phyloP scores from a whole-genome alignment of 768 basidiomycete species.

The Amanita exitialis region DNA sequence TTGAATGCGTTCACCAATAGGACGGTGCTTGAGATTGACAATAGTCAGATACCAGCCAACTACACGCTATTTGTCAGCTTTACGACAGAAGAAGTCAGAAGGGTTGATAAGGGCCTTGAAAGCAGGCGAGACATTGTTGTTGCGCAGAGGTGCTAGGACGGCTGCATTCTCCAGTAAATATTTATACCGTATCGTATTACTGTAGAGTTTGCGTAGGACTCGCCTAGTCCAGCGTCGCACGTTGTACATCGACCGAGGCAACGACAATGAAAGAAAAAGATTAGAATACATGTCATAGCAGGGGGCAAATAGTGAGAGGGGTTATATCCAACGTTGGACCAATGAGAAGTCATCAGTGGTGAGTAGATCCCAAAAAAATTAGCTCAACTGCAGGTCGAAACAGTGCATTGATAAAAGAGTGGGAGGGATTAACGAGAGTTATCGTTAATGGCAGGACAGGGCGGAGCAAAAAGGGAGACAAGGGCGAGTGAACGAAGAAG shows the following conservation, averaged over 20 bases:
- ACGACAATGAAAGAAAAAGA: not conserved
- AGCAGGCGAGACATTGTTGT: constrained; percentile 15
- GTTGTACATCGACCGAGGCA: constrained; percentile 5
- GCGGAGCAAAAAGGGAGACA: not conserved
- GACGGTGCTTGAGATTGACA: constrained; percentile 34
- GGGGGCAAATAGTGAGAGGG: constrained; percentile 2
- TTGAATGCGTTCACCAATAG: constrained; percentile 38
- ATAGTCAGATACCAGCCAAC: constrained; percentile 23
- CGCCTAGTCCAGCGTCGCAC: constrained; percentile 2
- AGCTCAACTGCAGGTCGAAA: not conserved
- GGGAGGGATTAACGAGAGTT: not conserved
- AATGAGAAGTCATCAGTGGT: not conserved
- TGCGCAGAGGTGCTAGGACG: constrained; percentile 4
- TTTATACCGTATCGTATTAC: constrained; percentile 9
- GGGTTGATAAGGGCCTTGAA: constrained; percentile 26
- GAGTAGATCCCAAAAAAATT: not conserved
- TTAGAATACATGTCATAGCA: constrained; percentile 3
- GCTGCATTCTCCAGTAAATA: not conserved
- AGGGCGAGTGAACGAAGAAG: not conserved
- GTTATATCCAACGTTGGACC: not conserved
- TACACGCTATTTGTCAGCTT: constrained; percentile 42
- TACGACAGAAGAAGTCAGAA: constrained; percentile 45
- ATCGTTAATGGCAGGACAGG: not conserved
- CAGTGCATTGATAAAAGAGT: constrained; percentile 1
- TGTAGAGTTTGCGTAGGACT: not conserved